These are phyloP conservation scores for Dactylellina sp. DNA, from an alignment of 2,329 filamentous ascomycete genomes.

Conservation along the genomic window DNA sequence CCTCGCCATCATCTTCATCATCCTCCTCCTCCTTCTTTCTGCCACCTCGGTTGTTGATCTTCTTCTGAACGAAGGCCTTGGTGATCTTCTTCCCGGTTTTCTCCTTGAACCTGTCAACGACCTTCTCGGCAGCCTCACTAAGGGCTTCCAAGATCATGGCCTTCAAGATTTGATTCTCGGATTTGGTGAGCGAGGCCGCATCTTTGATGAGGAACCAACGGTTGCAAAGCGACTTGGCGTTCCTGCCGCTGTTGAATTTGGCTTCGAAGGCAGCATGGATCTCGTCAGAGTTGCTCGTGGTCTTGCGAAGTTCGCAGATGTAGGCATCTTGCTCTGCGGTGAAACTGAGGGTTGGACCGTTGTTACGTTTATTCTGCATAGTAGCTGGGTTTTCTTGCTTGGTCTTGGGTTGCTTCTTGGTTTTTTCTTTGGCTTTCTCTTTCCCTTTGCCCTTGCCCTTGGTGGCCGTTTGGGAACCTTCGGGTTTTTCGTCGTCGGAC, in stretches of 20 bases:
- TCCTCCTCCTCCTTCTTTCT: constrained; percentile 1
- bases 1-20: not conserved
- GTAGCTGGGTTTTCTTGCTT: not conserved
- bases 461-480: not conserved
- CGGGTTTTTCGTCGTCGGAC: not conserved
- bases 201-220: constrained; percentile 44
- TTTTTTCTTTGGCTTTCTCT: no score
- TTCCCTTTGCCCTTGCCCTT: constrained; percentile 7
- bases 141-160: constrained; percentile 25
- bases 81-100: constrained; percentile 34
- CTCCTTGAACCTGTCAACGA: constrained; percentile 17
- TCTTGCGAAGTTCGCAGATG: constrained; percentile 11
- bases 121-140: constrained; percentile 16
- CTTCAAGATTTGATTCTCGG: constrained; percentile 8
- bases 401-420: not conserved
- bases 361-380: no score
- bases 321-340: constrained; percentile 34
- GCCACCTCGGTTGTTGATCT: constrained; percentile 18
- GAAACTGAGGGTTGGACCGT: not conserved
- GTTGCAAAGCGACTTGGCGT: constrained; percentile 9
- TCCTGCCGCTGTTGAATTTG: constrained; percentile 29
- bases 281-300: not conserved
- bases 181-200: constrained; percentile 3
- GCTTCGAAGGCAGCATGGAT: constrained; percentile 21
- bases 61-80: constrained; percentile 35